Evolutionary conservation across 2,329 filamentous ascomycete genomes (phyloP), one percentile per base, ranked within the genome.

Genomic region (Monilinia fructicola): DNA sequence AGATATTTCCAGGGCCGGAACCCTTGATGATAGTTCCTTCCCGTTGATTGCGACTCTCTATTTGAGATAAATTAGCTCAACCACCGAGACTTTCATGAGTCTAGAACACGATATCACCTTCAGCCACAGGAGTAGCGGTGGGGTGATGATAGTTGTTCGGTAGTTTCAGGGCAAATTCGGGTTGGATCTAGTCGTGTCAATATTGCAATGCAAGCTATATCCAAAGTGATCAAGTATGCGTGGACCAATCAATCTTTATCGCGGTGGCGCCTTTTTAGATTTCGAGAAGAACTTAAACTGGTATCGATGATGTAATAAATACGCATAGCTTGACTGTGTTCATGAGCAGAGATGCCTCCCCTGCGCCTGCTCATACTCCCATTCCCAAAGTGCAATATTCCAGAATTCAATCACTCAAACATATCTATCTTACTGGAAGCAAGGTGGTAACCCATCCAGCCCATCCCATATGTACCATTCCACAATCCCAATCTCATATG

Each of bases 171-270:
- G 21, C 28, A 18, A 11, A 26, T 31, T 31, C 21, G n/a, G n/a
- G 14, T 35, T 31, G n/a, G 31, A 40, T 50, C 26, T 40, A 23
- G 28, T 18, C 31, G 23, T 52, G 26, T 48, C 58, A 61, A 50
- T 50, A 52, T 42, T 38, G 18, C 42, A 60, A 48, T 35, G 42
- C 42, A 60, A 48, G 14, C 28, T 59, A 35, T 60, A 18, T 50
- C 31, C 44, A 38, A 38, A 38, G 14, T 16, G 38, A 26, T 50
- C n/a, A 26, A n/a, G n/a, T 14, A 31, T 38, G n/a, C 44, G 40
- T 61, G 44, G 58, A 10, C 48, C 48, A 52, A 16, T 52, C 11
- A 52, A 28, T 28, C 48, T 52, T 26, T 12, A 50, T 40, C 14
- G 31, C 14, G 18, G 31, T 50, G 16, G 3, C 2, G 12, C 21